phyloP scores from a whole-genome alignment of 345 rosid species.

The Tarenaya hassleriana region DNA sequence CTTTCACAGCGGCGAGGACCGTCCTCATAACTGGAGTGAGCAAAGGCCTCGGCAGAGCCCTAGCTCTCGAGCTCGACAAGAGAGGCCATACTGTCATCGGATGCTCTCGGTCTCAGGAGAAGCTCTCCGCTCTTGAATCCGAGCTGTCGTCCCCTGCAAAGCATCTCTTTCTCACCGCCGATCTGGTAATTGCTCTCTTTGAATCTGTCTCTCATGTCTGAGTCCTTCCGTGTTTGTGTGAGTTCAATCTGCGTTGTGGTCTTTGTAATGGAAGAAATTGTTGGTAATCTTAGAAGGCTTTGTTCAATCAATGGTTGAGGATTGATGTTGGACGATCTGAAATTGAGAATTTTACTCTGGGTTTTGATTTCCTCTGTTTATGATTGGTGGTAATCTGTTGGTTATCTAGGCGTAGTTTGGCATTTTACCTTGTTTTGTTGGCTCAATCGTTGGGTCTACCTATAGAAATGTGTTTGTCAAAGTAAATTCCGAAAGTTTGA shows the following conservation, averaged over 20 bases:
- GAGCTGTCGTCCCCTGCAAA: slow-evolving; percentile 42
- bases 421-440: too few species aligned
- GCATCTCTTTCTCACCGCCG: slow-evolving; percentile 72
- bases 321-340: not conserved
- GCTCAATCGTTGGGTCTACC: not conserved
- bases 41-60: slow-evolving; percentile 84
- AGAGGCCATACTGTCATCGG: slow-evolving; percentile 85
- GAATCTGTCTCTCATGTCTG: not conserved
- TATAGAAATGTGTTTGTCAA: not conserved
- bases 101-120: slow-evolving; percentile 81
- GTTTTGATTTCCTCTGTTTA: not conserved
- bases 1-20: slow-evolving; percentile 31
- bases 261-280: not conserved
- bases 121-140: slow-evolving; percentile 59
- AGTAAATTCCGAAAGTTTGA: not conserved
- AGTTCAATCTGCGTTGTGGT: slow-evolving; percentile 4
- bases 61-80: slow-evolving; percentile 76
- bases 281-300: not conserved
- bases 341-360: slow-evolving; percentile 6
- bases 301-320: not conserved
- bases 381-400: not conserved
- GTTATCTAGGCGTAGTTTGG: not conserved
- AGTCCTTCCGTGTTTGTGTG: not conserved
- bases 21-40: slow-evolving; percentile 85
- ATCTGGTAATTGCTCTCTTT: slow-evolving; percentile 43